Evolutionary conservation across 305 asterid species (phyloP).

Genomic region (Ilex paraguariensis): DNA sequence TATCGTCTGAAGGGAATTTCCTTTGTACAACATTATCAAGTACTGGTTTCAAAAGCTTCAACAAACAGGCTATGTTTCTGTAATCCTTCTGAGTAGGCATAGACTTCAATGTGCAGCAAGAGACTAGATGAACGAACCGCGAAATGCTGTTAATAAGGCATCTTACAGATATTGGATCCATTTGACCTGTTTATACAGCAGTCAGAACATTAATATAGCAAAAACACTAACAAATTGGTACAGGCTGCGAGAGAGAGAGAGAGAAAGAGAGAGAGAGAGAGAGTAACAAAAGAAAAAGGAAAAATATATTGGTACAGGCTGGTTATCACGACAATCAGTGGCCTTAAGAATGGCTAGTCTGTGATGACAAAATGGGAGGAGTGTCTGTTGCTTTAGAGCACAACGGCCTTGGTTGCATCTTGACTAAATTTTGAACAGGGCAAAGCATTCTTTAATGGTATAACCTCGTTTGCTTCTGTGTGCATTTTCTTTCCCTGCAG

Average conservation of each 20-base stretch:
- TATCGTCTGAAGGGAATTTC: constrained; percentile 43
- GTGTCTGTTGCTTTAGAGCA: too few species aligned
- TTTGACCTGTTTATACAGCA: constrained; percentile 46
- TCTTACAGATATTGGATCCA: constrained; percentile 66
- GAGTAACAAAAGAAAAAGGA: not conserved
- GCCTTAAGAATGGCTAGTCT: not conserved
- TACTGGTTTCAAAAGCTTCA: constrained; percentile 70
- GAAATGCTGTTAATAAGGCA: constrained; percentile 82
- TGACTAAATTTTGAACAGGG: not conserved
- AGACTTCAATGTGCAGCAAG: constrained; percentile 45
- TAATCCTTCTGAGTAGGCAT: constrained; percentile 71
- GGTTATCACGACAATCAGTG: not conserved
- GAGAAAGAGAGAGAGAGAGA: not conserved
- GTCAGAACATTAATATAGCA: not conserved
- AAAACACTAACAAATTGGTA: not conserved
- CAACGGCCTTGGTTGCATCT: not conserved
- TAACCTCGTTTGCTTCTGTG: too few species aligned
- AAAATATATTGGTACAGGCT: too few species aligned
- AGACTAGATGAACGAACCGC: constrained; percentile 79
- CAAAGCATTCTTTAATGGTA: not conserved
- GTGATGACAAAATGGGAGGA: not conserved
- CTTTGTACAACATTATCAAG: constrained; percentile 52
- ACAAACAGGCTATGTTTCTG: constrained; percentile 35
- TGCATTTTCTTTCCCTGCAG: too few species aligned
- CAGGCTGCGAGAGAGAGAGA: not conserved